Evolutionary conservation across 139 green algal species (phyloP), one percentile per base, ranked within the genome.

Genomic region (Coelastrella sp.): DNA sequence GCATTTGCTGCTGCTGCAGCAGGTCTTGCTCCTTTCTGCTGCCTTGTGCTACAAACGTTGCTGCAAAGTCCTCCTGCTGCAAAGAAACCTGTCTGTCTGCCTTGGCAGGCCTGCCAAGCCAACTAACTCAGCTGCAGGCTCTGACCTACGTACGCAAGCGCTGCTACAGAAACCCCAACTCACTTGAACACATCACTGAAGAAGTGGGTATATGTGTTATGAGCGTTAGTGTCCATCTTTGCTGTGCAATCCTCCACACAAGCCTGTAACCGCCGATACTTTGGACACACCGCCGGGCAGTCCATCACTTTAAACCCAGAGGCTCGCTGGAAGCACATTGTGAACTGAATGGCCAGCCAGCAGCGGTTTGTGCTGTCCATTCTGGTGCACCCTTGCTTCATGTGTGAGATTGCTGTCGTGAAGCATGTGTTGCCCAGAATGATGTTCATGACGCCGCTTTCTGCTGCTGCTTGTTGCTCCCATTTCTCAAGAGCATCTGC

Each of bases 321-420:
- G 6, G 47, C 68, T 5, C 58, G 64, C 58, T 89, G 85, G 56
- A 83, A 81, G 73, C 85, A 89, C 73, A 73, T 84, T 17, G 59
- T 84, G 86, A 90, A 90, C 22, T 84, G 73, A 5, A 90, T 75
- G 5, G 86, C 86, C 74, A 90, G 75, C 86, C 86, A 90, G 59
- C 58, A 65, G 75, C 86, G 86, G 14, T 90, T 22, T 14, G 23
- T 59, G 16, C 17, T 47, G 59, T 74, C 59, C 59, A 90, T 32
- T n/a, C 17, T 59, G 86, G 19, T 90, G 86, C 86, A 90, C 5
- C 64, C 86, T 11, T 57, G n/a, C 10, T 73, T 61, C 60, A 90
- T 14, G 7, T 73, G 60, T 13, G 68, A n/a, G 3, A 88, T 80
- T 13, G 83, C 83, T 20, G 81, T 81, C 0, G 83, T 88, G 54